These are phyloP conservation scores for Eucalyptus marginata DNA, from an alignment of 345 rosid species.

Conservation along the genomic window DNA sequence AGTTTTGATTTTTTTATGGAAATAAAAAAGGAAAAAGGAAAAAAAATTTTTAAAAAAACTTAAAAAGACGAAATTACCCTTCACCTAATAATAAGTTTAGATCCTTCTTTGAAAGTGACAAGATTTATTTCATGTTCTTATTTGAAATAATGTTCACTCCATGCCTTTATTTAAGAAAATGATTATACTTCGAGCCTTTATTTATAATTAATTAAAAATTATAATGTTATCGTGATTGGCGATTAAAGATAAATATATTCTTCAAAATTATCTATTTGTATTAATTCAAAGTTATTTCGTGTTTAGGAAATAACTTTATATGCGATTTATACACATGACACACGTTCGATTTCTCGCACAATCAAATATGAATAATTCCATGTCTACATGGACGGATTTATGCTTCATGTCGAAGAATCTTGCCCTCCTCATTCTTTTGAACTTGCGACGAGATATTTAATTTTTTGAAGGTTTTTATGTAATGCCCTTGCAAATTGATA, in stretches of 20 bases:
- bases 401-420: background rate
- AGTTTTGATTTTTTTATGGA: too few species aligned
- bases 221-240: rapidly evolving
- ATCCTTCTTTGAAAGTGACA: too few species aligned
- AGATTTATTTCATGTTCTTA: too few species aligned
- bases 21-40: too few species aligned
- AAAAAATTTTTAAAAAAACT: too few species aligned
- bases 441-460: background rate
- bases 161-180: too few species aligned
- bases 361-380: background rate
- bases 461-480: background rate
- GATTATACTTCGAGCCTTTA: rapidly evolving
- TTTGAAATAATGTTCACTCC: too few species aligned
- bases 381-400: background rate
- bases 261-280: background rate
- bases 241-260: background rate
- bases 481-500: background rate
- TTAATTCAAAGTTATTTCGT: rapidly evolving
- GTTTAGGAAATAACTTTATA: background rate
- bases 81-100: too few species aligned
- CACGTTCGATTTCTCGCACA: background rate
- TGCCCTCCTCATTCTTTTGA: background rate
- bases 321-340: background rate
- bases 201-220: too few species aligned
- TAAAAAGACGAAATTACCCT: too few species aligned